Base-by-base conservation (phyloP, 1,139 yeast species). In the Meyerozyma athensensis region DNA sequence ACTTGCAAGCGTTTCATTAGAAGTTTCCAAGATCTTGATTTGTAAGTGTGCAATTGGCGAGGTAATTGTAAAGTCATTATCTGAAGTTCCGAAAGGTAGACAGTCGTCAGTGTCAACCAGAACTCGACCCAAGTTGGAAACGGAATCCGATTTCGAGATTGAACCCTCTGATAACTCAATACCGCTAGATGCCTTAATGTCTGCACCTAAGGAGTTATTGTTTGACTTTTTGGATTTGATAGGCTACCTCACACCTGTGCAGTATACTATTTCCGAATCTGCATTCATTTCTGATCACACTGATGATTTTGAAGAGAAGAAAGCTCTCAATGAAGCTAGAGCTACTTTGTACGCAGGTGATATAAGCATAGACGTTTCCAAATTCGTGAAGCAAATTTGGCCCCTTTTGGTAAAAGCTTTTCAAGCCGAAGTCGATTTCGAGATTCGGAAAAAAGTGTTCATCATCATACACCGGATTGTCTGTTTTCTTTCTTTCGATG, bases 351-450 rank as follows among this genome's bases (percentile, higher is more conserved):
- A 33, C 32, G 12, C 26, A n/a, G 14, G 19, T 12, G 26, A 7
- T 2, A 33, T 22, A 14, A 8, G 13, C 7, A 7, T 19, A 5
- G 13, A 51, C 3, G 43, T 45, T 3, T 47, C 54, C 7, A 49
- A 41, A 5, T 81, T 85, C 54, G 67, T 78, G 4, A 63, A 63
- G 34, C 68, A 71, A 5, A 54, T 81, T 2, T 73, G 83, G 55
- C 75, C 81, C 0, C 53, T 86, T n/a, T 57, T 89, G 37, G 61
- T 85, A 22, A 79, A 78, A 42, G 72, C 89, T 13, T 89, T 84
- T 53, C 80, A 85, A 33, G 81, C 95, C 2, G 74, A 94, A 1
- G 83, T 86, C 55, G 89, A 86, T 45, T 73, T 70, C 42, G 76
- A 75, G 18, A 68, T 86, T 13, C 74, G 96, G 40, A 71, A 81